phyloP scores from a whole-genome alignment of 2,329 filamentous ascomycete species.

The Dactylellina parvicollis region DNA sequence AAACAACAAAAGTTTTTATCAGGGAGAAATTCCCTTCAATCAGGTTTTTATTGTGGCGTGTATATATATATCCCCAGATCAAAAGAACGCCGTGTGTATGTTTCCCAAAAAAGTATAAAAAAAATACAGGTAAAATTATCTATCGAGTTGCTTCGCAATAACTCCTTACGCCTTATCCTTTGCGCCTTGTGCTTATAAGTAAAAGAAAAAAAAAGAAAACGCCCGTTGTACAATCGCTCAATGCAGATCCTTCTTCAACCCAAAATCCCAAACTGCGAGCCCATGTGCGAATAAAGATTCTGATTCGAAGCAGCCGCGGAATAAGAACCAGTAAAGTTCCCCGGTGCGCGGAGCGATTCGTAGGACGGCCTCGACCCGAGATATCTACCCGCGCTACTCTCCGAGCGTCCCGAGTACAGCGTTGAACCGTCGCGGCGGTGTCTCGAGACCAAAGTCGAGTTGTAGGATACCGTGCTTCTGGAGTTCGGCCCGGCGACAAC shows the following conservation, averaged over 20 bases:
- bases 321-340: background rate
- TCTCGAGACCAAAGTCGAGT: background rate
- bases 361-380: background rate
- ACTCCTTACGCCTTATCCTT: too few relatives aligned
- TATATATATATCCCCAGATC: too few relatives aligned
- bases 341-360: background rate
- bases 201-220: too few relatives aligned
- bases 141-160: too few relatives aligned
- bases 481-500: background rate
- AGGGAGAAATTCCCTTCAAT: too few relatives aligned
- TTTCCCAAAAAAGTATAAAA: too few relatives aligned
- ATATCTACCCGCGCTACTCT: background rate
- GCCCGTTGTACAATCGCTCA: too few relatives aligned
- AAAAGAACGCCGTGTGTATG: too few relatives aligned
- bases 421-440: background rate
- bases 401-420: background rate
- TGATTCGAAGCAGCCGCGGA: background rate
- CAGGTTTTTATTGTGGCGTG: too few relatives aligned
- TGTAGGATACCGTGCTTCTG: background rate
- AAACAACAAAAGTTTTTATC: too few relatives aligned
- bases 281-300: background rate
- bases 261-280: background rate
- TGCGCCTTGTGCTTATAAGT: too few relatives aligned
- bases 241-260: background rate
- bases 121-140: too few relatives aligned